Conservation (phyloP, 2,329 filamentous ascomycete genomes). For the Colletotrichum truncatum region DNA sequence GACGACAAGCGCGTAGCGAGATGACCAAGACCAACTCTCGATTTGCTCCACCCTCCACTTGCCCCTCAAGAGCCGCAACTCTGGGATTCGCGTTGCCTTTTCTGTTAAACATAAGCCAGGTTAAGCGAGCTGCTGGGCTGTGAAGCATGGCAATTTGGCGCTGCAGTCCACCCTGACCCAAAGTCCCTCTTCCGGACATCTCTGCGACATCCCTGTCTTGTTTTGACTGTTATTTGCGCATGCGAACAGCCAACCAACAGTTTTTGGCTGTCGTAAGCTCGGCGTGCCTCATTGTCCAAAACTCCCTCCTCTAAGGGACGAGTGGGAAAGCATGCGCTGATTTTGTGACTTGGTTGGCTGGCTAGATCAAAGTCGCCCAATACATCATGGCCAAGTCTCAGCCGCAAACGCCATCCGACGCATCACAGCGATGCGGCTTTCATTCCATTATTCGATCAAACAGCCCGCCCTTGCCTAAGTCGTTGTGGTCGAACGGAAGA, state of each 20-base stretch:
- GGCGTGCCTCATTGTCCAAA: neutral
- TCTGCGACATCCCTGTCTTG: neutral
- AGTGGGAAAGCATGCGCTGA: neutral
- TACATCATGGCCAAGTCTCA: slow-evolving; percentile 8
- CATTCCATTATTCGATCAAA: slow-evolving; percentile 2
- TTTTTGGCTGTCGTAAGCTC: neutral
- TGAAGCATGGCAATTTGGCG: neutral
- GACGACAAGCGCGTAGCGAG: slow-evolving; percentile 29
- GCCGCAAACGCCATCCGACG: slow-evolving; percentile 29
- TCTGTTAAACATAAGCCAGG: neutral
- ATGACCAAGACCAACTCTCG: slow-evolving; percentile 19
- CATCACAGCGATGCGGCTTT: neutral
- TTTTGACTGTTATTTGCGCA: neutral
- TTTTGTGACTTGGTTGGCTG: slow-evolving; percentile 1
- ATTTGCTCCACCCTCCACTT: slow-evolving; percentile 18
- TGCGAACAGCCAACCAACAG: neutral
- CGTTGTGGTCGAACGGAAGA: slow-evolving; percentile 7
- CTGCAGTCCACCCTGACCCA: neutral
- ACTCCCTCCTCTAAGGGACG: neutral
- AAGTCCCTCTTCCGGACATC: slow-evolving; percentile 1
- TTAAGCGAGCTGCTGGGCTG: neutral
- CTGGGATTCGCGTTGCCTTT: slow-evolving; percentile 10
- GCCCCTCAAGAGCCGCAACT: slow-evolving; percentile 10
- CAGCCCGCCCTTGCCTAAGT: slow-evolving; percentile 1
- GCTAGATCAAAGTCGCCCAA: neutral